These are phyloP conservation scores for Neurospora sp. DNA, from an alignment of 2,329 filamentous ascomycete species.

Conservation along the genomic window DNA sequence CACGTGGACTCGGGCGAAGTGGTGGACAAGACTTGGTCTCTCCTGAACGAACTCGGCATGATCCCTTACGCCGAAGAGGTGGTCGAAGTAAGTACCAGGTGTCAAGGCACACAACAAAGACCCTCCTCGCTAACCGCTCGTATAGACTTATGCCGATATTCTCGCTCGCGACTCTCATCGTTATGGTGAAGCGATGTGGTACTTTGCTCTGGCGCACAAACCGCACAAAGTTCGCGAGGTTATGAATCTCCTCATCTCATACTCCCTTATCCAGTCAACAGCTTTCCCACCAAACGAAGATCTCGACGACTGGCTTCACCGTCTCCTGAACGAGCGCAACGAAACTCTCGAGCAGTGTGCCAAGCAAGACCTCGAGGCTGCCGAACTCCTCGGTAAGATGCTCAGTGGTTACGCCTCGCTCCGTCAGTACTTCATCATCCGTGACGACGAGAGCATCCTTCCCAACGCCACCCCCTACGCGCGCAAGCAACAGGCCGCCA, in stretches of 20 bases:
- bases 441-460: conserved; percentile 43
- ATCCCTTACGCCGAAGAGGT: conserved; percentile 68
- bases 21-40: conserved; percentile 71
- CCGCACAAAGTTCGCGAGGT: conserved; percentile 73
- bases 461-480: conserved; percentile 41
- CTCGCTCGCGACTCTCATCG: conserved; percentile 62
- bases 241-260: conserved; percentile 75
- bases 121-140: conserved; percentile 16
- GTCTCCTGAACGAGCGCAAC: conserved; percentile 62
- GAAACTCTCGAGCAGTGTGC: conserved; percentile 62
- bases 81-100: conserved; percentile 56
- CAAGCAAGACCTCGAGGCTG: conserved; percentile 67
- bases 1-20: conserved; percentile 58
- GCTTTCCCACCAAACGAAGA: conserved; percentile 63
- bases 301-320: conserved; percentile 61
- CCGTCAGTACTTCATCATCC: conserved; percentile 80
- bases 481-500: conserved; percentile 61
- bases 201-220: conserved; percentile 79
- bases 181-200: conserved; percentile 81
- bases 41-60: conserved; percentile 72
- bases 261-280: conserved; percentile 75
- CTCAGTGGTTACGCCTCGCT: conserved; percentile 89
- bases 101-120: not conserved
- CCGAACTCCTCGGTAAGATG: conserved; percentile 71
- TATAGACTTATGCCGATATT: conserved; percentile 73